Evolutionary conservation across 2,329 filamentous ascomycete species (phyloP), one percentile per base, ranked within the genome.

Genomic region (Neocatenulostroma microsporum): DNA sequence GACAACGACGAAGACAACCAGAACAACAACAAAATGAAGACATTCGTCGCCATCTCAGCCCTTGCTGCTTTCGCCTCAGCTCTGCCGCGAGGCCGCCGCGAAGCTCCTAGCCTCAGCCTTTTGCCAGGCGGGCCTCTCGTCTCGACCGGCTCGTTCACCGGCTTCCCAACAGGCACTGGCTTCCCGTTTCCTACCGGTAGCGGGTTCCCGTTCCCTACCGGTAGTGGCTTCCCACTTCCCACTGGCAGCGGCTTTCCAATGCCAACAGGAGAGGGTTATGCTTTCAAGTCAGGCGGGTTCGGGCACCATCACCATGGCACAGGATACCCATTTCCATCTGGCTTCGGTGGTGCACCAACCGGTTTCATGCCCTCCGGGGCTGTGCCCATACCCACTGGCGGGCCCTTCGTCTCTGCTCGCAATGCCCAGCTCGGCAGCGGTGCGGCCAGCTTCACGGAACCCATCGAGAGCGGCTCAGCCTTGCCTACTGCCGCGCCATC

Each of bases 121-220:
- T 13, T 18, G 29, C 10, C 9, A 31, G 11, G 10, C 29, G 10
- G 10, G 14, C 10, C 13, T 14, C 11, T 11, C 15, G 15, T 32
- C 11, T 18, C 18, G 21, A 8, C 30, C 14, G 19, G 18, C 9
- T n/a, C n/a, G n/a, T n/a, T n/a, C n/a, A n/a, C n/a, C n/a, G n/a
- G n/a, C n/a, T n/a, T n/a, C n/a, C n/a, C n/a, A n/a, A n/a, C n/a
- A n/a, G n/a, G n/a, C n/a, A n/a, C n/a, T n/a, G 14, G 14, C 30
- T 19, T 19, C 12, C n/a, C 17, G 27, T n/a, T n/a, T n/a, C n/a
- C n/a, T n/a, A n/a, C n/a, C n/a, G n/a, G n/a, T n/a, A n/a, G n/a
- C n/a, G n/a, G n/a, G n/a, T n/a, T n/a, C n/a, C n/a, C n/a, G n/a
- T 15, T 19, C 17, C 30, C 30, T 23, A 34, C 31, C 12, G 31